phyloP scores from a whole-genome alignment of 176 grass and related monocot species.

The Musa beccarii region DNA sequence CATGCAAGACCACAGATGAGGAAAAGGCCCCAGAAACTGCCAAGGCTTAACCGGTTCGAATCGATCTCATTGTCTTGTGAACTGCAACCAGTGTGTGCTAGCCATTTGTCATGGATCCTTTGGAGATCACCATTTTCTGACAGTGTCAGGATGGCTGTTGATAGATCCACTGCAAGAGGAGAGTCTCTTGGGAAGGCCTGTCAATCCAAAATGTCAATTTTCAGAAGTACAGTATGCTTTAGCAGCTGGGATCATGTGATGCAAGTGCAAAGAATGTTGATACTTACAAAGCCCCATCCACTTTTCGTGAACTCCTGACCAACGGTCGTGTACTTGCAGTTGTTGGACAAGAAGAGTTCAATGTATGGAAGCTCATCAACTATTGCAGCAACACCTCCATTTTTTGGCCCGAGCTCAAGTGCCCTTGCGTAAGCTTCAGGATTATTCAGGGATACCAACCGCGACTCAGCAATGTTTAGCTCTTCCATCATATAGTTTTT shows the following conservation, averaged over 20 bases:
- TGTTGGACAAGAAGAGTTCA: slow-evolving; percentile 7
- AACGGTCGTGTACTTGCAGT: slow-evolving; percentile 11
- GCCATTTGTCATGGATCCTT: slow-evolving; percentile 21
- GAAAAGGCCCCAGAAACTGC: slow-evolving; percentile 20
- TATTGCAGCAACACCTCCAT: slow-evolving; percentile 18
- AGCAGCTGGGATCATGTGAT: background rate
- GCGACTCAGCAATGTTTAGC: slow-evolving; percentile 4
- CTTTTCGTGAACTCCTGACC: slow-evolving; percentile 23
- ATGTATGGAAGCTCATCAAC: slow-evolving; percentile 19
- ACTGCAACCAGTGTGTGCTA: background rate
- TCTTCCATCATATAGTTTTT: slow-evolving; percentile 22
- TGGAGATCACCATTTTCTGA: slow-evolving; percentile 18
- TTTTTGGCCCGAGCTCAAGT: slow-evolving; percentile 10
- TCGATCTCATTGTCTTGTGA: background rate
- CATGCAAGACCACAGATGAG: slow-evolving; percentile 13
- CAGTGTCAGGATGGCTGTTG: slow-evolving; percentile 9
- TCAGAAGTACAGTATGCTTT: background rate
- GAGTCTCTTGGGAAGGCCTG: slow-evolving; percentile 19
- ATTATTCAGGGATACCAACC: slow-evolving; percentile 1
- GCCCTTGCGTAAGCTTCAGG: slow-evolving; percentile 9
- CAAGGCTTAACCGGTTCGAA: slow-evolving; percentile 1
- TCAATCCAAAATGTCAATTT: background rate
- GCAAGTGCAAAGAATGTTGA: background rate
- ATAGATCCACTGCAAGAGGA: slow-evolving; percentile 12
- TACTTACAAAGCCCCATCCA: slow-evolving; percentile 20